Percentiles rank a stretch among this genome's conserved stretches.
Evolutionary conservation across 2,329 filamentous ascomycete genomes (phyloP).

Genomic region (Boeremia exigua): DNA sequence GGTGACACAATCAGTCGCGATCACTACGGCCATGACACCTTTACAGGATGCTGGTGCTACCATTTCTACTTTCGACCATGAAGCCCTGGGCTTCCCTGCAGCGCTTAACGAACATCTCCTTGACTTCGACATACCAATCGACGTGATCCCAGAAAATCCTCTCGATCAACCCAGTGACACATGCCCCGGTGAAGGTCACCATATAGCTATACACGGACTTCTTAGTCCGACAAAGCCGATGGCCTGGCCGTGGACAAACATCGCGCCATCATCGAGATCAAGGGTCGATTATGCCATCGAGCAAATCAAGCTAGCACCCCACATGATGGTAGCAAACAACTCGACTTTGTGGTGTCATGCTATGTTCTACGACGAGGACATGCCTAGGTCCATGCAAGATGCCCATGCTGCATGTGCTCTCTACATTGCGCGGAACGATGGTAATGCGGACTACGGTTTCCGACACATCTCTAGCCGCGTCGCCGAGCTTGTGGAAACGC

Average conservation of each 20-base stretch:
- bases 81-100: constrained; percentile 7
- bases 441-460: constrained; percentile 58
- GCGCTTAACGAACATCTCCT: not conserved
- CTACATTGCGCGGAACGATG: constrained; percentile 57
- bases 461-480: constrained; percentile 56
- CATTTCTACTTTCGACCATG: constrained; percentile 10
- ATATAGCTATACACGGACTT: not conserved
- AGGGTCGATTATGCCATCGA: constrained; percentile 37
- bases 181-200: not conserved
- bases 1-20: constrained; percentile 9
- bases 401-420: constrained; percentile 61
- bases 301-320: constrained; percentile 34
- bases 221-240: not conserved
- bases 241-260: constrained; percentile 15
- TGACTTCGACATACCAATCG: constrained; percentile 8
- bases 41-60: constrained; percentile 30
- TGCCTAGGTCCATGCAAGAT: constrained; percentile 62
- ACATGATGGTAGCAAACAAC: constrained; percentile 56
- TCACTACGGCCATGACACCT: constrained; percentile 23
- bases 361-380: constrained; percentile 57
- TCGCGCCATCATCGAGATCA: constrained; percentile 27
- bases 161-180: constrained; percentile 39
- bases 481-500: constrained; percentile 49
- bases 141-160: constrained; percentile 59
- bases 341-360: constrained; percentile 62